phyloP scores from a whole-genome alignment of 306 rosid species.

The Cicer cuneatum region DNA sequence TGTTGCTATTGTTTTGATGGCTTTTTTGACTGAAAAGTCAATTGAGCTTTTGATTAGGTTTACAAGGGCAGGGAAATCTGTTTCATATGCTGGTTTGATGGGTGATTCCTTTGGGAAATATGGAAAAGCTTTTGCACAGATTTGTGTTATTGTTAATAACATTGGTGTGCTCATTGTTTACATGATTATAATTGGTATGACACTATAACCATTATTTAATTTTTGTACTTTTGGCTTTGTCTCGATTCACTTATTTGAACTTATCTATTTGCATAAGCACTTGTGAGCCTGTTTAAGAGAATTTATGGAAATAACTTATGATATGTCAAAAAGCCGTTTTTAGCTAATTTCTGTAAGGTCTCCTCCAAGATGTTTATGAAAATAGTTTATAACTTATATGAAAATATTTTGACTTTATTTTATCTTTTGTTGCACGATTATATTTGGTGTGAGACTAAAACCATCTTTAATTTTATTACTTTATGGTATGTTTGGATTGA shows the following conservation, averaged over 20 bases:
- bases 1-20: constrained; percentile 67
- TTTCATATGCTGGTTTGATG: constrained; percentile 87
- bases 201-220: constrained; percentile 41
- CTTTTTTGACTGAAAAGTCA: constrained; percentile 78
- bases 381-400: too few relatives aligned
- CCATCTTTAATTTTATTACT: too few relatives aligned
- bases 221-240: neutral
- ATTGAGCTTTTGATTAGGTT: constrained; percentile 79
- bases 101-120: constrained; percentile 81
- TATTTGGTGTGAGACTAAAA: neutral
- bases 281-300: too few relatives aligned
- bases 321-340: too few relatives aligned
- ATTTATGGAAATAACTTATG: too few relatives aligned
- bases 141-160: constrained; percentile 74
- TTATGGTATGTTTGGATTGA: too few relatives aligned
- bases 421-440: neutral
- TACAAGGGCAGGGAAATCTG: constrained; percentile 77
- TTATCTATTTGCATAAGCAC: too few relatives aligned
- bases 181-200: constrained; percentile 89
- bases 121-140: constrained; percentile 71
- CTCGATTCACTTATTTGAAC: too few relatives aligned
- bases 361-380: too few relatives aligned
- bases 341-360: too few relatives aligned
- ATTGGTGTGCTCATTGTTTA: constrained; percentile 82
- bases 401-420: too few relatives aligned